Evolutionary conservation across 2,329 filamentous ascomycete species (phyloP).

Genomic region (Cytospora schulzeri): DNA sequence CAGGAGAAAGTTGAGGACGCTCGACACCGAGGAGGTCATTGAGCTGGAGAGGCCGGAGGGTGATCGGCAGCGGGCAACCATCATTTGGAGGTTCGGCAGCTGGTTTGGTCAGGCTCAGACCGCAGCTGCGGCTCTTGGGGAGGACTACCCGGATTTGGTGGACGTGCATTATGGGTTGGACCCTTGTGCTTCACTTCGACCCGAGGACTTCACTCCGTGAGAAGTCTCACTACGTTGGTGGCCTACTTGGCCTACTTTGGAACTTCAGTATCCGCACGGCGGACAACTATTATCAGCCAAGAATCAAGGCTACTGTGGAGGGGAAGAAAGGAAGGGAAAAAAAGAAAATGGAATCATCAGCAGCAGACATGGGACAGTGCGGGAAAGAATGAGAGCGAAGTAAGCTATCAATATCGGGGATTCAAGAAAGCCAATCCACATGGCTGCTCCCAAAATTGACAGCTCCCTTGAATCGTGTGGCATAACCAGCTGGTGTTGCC

Average conservation of each 20-base stretch:
- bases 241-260: neutral
- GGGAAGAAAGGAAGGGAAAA: too few species aligned
- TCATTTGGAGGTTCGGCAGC: slow-evolving; percentile 14
- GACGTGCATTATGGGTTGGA: slow-evolving; percentile 10
- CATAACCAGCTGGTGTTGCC: neutral
- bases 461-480: neutral
- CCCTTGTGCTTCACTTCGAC: neutral
- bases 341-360: too few species aligned
- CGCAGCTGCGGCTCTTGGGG: slow-evolving; percentile 1
- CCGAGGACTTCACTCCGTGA: neutral
- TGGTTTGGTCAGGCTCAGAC: slow-evolving; percentile 14
- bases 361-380: too few species aligned
- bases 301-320: neutral
- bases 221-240: neutral
- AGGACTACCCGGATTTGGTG: neutral
- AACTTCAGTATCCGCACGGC: too few species aligned
- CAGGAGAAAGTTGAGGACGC: neutral
- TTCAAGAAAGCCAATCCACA: neutral
- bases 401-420: too few species aligned
- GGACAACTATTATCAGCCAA: too few species aligned
- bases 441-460: too few species aligned
- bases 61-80: neutral
- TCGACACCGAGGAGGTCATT: neutral
- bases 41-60: neutral
- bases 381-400: too few species aligned